Base-by-base conservation (phyloP, 345 rosid genomes). In the Schrenkiella parvula region DNA sequence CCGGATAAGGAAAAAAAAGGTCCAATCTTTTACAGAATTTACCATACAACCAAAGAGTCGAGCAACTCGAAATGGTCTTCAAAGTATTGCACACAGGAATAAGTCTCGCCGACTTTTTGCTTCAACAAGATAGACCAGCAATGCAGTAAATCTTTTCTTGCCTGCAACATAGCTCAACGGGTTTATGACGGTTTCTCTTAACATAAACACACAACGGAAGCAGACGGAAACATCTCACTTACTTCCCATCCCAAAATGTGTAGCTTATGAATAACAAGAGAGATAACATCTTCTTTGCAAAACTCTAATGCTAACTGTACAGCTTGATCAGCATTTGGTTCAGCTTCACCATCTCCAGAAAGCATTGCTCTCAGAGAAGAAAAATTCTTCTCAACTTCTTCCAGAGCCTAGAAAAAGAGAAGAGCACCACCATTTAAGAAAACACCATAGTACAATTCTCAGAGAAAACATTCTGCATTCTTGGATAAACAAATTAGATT, bases 341-440 rank as follows among this genome's bases (percentile, higher is more conserved):
- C 99, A 79, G 69, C 83, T 80, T 91, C 99, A 39, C 84, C 90
- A 77, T 95, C 99, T 66, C 99, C 99, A 39, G 88, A 77, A 31
- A 95, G 84, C 90, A 95, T 84, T 75, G 84, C 83, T 79, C 89
- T 87, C 81, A 89, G 70, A 41, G 82, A 80, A 34, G 78, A 80
- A 70, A 89, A 81, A 75, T 95, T 95, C 92, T 91, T 95, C 80
- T 91, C 96, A 68, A 91, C 86, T 83, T 91, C 99, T 75, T 95
- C 99, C 75, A 84, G 43, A 55, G 99, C 97, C 99, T 89, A 21
- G 3, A 12, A 26, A 51, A 25, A 5, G 22, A 64, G 3, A 54
- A 22, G 12, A 53, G 11, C 13, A 18, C 15, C 12, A 18, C 23
- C 37, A 64, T 48, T 32, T 21, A 48, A 48, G 6, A 14, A 13